Conservation (phyloP, 352 stramenopile genomes). For the Blastocystis sp. region DNA sequence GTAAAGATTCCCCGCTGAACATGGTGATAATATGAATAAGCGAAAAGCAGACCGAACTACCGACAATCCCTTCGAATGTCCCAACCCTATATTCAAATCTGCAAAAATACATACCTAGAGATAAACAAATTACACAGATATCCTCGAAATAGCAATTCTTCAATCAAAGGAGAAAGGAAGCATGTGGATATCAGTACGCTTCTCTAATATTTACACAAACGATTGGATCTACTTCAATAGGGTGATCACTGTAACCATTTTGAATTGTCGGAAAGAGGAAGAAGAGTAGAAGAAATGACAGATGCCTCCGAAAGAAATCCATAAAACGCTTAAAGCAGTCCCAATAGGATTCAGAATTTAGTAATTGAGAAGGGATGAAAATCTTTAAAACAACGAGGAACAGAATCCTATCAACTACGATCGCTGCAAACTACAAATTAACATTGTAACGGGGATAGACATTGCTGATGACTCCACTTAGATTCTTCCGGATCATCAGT, state of each 20-base stretch:
- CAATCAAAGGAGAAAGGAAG: background rate
- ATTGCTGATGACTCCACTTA: background rate
- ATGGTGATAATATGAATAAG: background rate
- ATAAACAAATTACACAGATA: conserved; percentile 30
- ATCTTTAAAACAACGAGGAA: background rate
- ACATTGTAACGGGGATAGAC: background rate
- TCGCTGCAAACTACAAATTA: background rate
- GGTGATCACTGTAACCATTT: too few relatives aligned
- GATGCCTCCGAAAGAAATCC: background rate
- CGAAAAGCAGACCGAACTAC: background rate
- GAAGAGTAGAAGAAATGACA: background rate
- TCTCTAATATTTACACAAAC: too few relatives aligned
- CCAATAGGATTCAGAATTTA: background rate
- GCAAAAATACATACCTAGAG: background rate
- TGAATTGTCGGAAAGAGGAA: background rate
- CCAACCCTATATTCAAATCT: background rate
- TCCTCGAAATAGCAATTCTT: conserved; percentile 17
- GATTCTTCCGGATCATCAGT: background rate
- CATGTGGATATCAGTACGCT: background rate
- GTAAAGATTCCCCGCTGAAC: background rate
- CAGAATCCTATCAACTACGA: background rate
- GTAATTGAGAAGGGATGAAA: background rate
- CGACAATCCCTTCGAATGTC: background rate
- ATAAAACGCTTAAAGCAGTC: too few relatives aligned
- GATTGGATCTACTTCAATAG: too few relatives aligned